Conservation (phyloP, 805 yeast genomes). For the Spathaspora passalidarum region DNA sequence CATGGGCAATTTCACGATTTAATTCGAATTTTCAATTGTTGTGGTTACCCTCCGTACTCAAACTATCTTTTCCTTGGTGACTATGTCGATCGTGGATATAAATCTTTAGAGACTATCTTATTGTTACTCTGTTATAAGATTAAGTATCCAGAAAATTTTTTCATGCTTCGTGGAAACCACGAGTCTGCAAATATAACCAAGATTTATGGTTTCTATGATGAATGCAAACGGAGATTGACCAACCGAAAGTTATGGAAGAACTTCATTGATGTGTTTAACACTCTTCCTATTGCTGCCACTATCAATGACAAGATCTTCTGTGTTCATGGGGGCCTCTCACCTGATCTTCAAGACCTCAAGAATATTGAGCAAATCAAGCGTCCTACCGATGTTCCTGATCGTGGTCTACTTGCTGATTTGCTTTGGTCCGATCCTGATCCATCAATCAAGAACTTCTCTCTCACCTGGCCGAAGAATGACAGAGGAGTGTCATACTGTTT, state of each 20-base stretch:
- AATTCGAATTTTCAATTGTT: constrained; percentile 51
- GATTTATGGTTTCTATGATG: constrained; percentile 60
- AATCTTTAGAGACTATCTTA: constrained; percentile 53
- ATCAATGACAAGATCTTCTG: constrained; percentile 57
- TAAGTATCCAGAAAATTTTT: constrained; percentile 59
- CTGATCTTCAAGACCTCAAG: constrained; percentile 59
- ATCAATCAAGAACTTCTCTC: constrained; percentile 28
- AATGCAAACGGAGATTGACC: constrained; percentile 52
- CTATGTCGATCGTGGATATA: constrained; percentile 59
- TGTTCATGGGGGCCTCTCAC: constrained; percentile 74
- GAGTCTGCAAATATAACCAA: constrained; percentile 58
- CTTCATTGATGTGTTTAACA: constrained; percentile 55
- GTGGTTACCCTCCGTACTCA: constrained; percentile 58
- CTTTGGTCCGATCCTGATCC: constrained; percentile 79
- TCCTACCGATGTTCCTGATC: constrained; percentile 83
- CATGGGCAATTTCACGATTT: constrained; percentile 65
- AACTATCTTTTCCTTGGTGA: constrained; percentile 58
- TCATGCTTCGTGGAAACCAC: constrained; percentile 59
- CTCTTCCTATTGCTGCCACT: constrained; percentile 60
- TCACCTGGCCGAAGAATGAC: constrained; percentile 77
- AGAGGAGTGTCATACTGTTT: constrained; percentile 81
- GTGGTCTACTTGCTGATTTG: constrained; percentile 72
- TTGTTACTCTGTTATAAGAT: constrained; percentile 52
- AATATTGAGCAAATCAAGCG: constrained; percentile 71
- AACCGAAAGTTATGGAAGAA: constrained; percentile 47